phyloP scores from a whole-genome alignment of 768 basidiomycete species.

The Serendipita indica region DNA sequence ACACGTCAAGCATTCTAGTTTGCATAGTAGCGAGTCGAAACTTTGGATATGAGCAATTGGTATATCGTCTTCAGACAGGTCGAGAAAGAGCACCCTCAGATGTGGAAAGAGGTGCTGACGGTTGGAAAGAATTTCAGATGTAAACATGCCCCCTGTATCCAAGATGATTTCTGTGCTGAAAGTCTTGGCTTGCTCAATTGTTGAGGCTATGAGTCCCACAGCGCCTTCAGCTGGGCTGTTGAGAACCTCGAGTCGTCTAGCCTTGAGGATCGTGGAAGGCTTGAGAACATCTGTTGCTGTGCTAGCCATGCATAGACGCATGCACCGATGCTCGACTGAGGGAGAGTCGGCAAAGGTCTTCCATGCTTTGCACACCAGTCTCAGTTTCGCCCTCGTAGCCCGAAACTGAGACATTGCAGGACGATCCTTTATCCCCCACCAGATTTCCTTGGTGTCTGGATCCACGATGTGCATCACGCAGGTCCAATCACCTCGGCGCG shows the following conservation, averaged over 20 bases:
- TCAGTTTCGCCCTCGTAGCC: background rate
- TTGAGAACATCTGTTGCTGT: no score
- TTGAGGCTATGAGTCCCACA: no score
- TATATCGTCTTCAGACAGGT: background rate
- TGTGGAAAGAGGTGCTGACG: background rate
- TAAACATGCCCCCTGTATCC: background rate
- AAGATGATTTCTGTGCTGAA: background rate
- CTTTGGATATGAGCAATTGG: background rate
- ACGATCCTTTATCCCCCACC: background rate
- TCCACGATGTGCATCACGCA: no score
- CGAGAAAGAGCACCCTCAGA: background rate
- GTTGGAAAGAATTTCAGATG: background rate
- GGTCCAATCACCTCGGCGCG: background rate
- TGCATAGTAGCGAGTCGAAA: background rate
- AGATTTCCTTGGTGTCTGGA: background rate
- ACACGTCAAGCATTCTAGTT: background rate
- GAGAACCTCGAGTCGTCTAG: no score
- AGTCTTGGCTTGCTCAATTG: background rate
- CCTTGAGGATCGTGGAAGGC: no score
- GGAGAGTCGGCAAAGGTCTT: background rate
- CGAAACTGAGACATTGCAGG: background rate
- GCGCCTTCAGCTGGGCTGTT: no score
- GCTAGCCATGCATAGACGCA: no score
- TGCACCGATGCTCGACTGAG: background rate
- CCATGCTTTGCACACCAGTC: background rate